Evolutionary conservation across 352 stramenopile species (phyloP).

Genomic region (Pythium monospermum): DNA sequence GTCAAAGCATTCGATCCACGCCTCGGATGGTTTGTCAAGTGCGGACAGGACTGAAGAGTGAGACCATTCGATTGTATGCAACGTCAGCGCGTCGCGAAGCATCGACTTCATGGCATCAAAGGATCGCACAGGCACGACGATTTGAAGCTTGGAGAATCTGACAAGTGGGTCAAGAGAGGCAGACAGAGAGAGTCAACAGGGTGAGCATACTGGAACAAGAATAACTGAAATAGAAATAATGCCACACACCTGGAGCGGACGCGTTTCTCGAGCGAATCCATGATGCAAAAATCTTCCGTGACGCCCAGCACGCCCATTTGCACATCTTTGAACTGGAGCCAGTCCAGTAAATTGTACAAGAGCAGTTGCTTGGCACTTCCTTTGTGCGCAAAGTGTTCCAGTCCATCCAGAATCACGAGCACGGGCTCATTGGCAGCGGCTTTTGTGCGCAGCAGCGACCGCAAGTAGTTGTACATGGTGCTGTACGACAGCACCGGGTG

Average conservation of each 20-base stretch:
- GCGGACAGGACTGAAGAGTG: slow-evolving; percentile 1
- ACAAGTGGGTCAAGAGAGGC: too few species aligned
- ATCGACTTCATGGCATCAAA: slow-evolving; percentile 52
- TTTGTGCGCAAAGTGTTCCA: slow-evolving; percentile 73
- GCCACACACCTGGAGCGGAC: slow-evolving; percentile 56
- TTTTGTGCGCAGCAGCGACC: slow-evolving; percentile 52
- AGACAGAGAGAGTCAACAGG: not conserved
- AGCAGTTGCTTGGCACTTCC: slow-evolving; percentile 71
- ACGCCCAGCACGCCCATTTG: slow-evolving; percentile 79
- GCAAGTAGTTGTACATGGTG: slow-evolving; percentile 84
- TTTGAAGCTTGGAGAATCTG: slow-evolving; percentile 81
- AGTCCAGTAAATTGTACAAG: slow-evolving; percentile 83
- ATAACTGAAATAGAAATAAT: not conserved
- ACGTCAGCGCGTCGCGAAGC: slow-evolving; percentile 32
- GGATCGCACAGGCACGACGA: slow-evolving; percentile 54
- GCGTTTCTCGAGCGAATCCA: slow-evolving; percentile 78
- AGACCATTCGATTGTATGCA: slow-evolving; percentile 32
- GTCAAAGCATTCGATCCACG: slow-evolving; percentile 42
- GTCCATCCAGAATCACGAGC: slow-evolving; percentile 63
- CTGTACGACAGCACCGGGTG: slow-evolving; percentile 73
- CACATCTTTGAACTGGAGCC: slow-evolving; percentile 77
- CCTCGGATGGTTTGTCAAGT: slow-evolving; percentile 15
- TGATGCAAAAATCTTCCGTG: slow-evolving; percentile 74
- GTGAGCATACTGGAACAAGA: not conserved
- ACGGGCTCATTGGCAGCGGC: slow-evolving; percentile 46